phyloP scores from a whole-genome alignment of 305 asterid species.

The Fraxinus nigra region DNA sequence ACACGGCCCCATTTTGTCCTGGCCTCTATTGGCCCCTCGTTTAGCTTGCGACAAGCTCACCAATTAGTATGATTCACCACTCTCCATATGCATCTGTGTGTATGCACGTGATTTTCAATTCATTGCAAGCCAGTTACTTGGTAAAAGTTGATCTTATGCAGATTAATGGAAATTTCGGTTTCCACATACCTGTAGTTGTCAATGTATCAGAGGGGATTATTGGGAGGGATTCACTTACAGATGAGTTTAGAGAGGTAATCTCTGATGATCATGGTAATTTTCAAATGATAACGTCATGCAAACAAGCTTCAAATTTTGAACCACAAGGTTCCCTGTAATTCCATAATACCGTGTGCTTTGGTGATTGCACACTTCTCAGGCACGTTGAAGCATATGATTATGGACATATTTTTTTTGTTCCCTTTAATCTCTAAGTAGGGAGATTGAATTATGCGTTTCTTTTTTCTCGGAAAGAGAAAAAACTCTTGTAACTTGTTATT shows the following conservation, averaged over 20 bases:
- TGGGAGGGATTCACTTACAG: slow-evolving; percentile 52
- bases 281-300: background rate
- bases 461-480: background rate
- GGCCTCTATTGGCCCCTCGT: slow-evolving; percentile 58
- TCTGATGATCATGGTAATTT: background rate
- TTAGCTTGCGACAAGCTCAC: slow-evolving; percentile 43
- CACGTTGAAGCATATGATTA: background rate
- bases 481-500: slow-evolving; percentile 24
- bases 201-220: slow-evolving; percentile 53
- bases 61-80: slow-evolving; percentile 41
- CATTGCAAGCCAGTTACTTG: slow-evolving; percentile 5
- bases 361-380: slow-evolving; percentile 16
- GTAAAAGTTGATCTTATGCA: slow-evolving; percentile 32
- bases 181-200: slow-evolving; percentile 43
- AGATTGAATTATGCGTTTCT: background rate
- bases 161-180: slow-evolving; percentile 49
- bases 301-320: slow-evolving; percentile 10
- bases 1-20: slow-evolving; percentile 78
- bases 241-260: slow-evolving; percentile 57
- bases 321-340: background rate
- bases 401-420: slow-evolving; percentile 1
- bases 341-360: background rate
- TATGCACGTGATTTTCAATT: slow-evolving; percentile 10
- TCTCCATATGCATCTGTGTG: slow-evolving; percentile 2
- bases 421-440: background rate